phyloP scores from a whole-genome alignment of 139 green algal genomes.

The Mesotaenium endlicherianum region DNA sequence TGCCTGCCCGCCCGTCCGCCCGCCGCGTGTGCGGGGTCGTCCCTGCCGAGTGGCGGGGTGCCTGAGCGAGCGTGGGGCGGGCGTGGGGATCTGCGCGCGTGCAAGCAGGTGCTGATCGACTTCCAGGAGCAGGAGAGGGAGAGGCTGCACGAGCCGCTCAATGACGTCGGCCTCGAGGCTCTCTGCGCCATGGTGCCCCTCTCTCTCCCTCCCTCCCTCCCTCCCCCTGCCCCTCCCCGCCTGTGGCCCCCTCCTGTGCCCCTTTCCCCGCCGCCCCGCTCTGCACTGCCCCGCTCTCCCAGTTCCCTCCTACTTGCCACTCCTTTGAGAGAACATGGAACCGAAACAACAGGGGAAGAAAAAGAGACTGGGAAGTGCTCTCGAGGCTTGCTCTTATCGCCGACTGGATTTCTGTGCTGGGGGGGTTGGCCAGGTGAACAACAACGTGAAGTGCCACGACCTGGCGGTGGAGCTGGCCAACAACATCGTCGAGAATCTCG shows the following conservation, averaged over 20 bases:
- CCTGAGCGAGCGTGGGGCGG: no score
- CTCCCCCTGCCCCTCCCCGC: neutral
- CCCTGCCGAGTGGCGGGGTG: no score
- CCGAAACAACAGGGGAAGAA: no score
- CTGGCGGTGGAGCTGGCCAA: constrained; percentile 41
- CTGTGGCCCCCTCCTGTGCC: neutral
- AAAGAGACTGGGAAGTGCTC: no score
- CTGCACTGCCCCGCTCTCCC: neutral
- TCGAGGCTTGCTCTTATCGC: no score
- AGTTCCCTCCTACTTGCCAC: neutral
- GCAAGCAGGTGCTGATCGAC: constrained; percentile 39
- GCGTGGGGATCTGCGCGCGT: neutral
- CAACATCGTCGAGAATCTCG: constrained; percentile 35
- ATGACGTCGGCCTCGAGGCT: constrained; percentile 39
- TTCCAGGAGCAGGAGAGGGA: constrained; percentile 35
- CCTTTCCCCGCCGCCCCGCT: neutral
- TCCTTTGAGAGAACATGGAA: neutral
- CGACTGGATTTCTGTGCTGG: neutral
- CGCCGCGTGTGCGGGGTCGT: no score
- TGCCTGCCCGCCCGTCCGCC: no score
- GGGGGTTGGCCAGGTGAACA: constrained; percentile 41
- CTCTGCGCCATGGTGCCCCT: constrained; percentile 46
- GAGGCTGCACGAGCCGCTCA: constrained; percentile 26
- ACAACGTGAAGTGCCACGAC: constrained; percentile 49
- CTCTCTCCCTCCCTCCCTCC: neutral